phyloP scores from a whole-genome alignment of 257 asterid genomes.

The Forsythia viridissima region DNA sequence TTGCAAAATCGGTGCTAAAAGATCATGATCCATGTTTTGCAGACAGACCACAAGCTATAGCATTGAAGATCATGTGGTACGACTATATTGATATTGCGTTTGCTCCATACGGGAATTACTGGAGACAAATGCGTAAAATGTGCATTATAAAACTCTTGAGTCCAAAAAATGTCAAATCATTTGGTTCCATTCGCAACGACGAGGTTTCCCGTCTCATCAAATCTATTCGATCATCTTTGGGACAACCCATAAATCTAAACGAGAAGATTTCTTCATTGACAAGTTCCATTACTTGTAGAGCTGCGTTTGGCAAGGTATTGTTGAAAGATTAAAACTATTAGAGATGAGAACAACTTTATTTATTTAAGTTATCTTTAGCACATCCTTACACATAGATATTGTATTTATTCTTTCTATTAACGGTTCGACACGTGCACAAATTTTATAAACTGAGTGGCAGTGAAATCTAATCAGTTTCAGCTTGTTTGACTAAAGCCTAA shows the following conservation, averaged over 20 bases:
- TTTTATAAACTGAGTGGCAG: no score
- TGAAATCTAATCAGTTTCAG: no score
- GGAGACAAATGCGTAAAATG: no score
- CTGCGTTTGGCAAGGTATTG: conserved; percentile 22
- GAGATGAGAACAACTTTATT: no score
- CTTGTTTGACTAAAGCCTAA: no score
- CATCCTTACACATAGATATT: no score
- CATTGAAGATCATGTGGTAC: conserved; percentile 18
- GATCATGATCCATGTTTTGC: background rate
- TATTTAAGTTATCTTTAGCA: no score
- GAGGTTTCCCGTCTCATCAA: conserved; percentile 16
- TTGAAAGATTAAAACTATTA: no score
- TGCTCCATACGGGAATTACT: conserved; percentile 1
- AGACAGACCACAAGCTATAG: conserved; percentile 14
- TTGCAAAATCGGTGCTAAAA: conserved; percentile 7
- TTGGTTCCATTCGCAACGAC: conserved; percentile 15
- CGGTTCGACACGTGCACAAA: no score
- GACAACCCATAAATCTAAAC: conserved; percentile 5
- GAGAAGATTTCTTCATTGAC: background rate
- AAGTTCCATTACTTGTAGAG: conserved; percentile 20
- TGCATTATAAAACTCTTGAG: conserved; percentile 17
- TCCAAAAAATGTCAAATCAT: conserved; percentile 19
- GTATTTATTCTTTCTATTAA: no score
- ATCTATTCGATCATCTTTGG: background rate
- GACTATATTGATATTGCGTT: conserved; percentile 6